Conservation (phyloP, 495 filamentous ascomycete species). For the Xylaria intraflava region DNA sequence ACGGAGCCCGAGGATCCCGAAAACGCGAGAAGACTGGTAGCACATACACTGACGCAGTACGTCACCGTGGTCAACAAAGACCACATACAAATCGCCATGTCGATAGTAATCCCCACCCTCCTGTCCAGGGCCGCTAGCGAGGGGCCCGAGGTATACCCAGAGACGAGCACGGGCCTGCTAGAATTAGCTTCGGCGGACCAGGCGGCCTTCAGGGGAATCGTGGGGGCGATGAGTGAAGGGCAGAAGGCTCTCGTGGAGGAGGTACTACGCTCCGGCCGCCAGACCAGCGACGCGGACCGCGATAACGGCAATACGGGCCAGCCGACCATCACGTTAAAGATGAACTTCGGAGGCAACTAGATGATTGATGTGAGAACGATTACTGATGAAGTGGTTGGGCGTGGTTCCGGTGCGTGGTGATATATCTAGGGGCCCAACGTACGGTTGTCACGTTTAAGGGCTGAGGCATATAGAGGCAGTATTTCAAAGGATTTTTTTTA, state of each 20-base stretch:
- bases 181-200: constrained; percentile 76
- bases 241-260: constrained; percentile 77
- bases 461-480: no score
- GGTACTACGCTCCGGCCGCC: constrained; percentile 58
- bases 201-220: constrained; percentile 63
- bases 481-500: no score
- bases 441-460: no score
- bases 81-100: constrained; percentile 52
- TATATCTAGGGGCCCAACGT: not conserved
- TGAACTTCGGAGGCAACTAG: constrained; percentile 62
- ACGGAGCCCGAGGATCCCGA: constrained; percentile 66
- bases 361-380: constrained; percentile 7
- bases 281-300: constrained; percentile 27
- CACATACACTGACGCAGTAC: constrained; percentile 67
- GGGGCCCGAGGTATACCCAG: constrained; percentile 50
- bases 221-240: constrained; percentile 60
- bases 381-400: not conserved
- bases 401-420: not conserved
- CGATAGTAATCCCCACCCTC: constrained; percentile 72
- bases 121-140: constrained; percentile 59
- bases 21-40: constrained; percentile 58
- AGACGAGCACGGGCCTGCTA: constrained; percentile 69
- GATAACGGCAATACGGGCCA: constrained; percentile 46
- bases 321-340: constrained; percentile 89
- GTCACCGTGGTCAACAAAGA: constrained; percentile 49